A percentile compares a stretch with the other conserved stretches of the same genome.
phyloP scores from a whole-genome alignment of 2,329 filamentous ascomycete species.

The Cyphellophora europaea region DNA sequence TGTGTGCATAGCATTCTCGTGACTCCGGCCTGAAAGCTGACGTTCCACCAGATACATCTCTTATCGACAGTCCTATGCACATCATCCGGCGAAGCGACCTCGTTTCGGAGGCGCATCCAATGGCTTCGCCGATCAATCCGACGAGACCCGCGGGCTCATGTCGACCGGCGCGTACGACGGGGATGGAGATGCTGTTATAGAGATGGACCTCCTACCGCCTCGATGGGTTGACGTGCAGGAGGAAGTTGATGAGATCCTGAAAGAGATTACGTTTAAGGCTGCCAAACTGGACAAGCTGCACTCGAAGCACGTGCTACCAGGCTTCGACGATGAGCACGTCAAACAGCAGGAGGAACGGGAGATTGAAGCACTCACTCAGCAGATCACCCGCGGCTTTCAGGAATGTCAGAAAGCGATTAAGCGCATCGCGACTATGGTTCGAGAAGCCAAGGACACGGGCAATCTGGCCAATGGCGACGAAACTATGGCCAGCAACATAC shows the following conservation, averaged over 20 bases:
- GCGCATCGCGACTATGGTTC: constrained; percentile 77
- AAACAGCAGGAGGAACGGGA: constrained; percentile 79
- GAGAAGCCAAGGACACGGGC: constrained; percentile 61
- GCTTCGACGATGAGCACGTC: constrained; percentile 89
- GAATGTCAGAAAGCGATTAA: constrained; percentile 84
- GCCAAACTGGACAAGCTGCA: constrained; percentile 83
- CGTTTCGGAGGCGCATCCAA: constrained; percentile 53
- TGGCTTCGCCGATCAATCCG: constrained; percentile 54
- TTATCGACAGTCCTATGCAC: constrained; percentile 96
- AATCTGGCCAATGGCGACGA: constrained; percentile 72
- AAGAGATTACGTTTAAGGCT: constrained; percentile 72
- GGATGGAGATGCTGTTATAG: constrained; percentile 89
- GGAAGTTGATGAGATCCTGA: constrained; percentile 76
- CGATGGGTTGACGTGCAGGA: constrained; percentile 94
- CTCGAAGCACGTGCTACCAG: constrained; percentile 91
- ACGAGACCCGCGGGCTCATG: constrained; percentile 75
- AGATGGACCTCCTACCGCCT: constrained; percentile 94
- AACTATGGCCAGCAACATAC: constrained; percentile 91
- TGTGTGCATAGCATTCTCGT: constrained; percentile 48
- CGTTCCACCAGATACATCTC: too few relatives aligned
- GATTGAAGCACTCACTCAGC: constrained; percentile 83
- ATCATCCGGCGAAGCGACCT: constrained; percentile 81
- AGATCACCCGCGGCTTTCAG: constrained; percentile 82
- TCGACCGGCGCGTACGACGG: constrained; percentile 68
- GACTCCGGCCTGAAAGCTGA: constrained; percentile 42